Base-by-base conservation (phyloP, 2,329 filamentous ascomycete genomes). In the Bipolaris zeicola region DNA sequence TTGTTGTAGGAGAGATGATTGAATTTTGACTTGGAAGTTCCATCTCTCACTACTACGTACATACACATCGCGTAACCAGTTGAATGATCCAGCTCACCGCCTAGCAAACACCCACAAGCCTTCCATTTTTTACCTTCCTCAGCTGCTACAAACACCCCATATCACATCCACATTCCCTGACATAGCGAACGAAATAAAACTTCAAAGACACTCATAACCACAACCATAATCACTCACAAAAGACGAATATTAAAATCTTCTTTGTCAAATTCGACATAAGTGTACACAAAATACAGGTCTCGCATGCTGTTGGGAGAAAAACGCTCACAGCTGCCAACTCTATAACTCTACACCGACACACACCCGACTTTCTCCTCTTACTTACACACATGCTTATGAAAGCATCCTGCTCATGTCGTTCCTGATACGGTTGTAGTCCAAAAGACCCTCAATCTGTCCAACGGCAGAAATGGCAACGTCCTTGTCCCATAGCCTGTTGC, bases 401-500 rank as follows among this genome's bases (percentile, higher is more conserved):
- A 75, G 57, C 82, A 91, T 94, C 79, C 92, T 88, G 83, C 87
- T 92, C 89, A 95, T 95, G 77, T 95, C 92, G 78, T 86, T 88
- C 77, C 92, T 85, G 73, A 91, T 84, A 76, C 89, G 83, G 77
- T 89, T 83, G 82, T 95, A 96, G 78, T 94, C 84, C 61, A 88
- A 76, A 66, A 88, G 77, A 76, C 88, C 94, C 85, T 98, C 95
- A 74, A 98, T 92, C 81, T 87, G 89, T 67, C 95, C 95, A 66
- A 98, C 91, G 33, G 94, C 95, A 76, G 89, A 93, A 78, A 99
- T 85, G 72, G 95, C 95, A 71, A 99, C 83, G 77, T 99, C 95
- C 81, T 94, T 90, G 81, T 99, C 95, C 95, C 95, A 99, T 60
- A 99, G 83, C 83, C 95, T 96, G 80, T 88, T 87, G 84, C 91